Evolutionary conservation across 2,329 filamentous ascomycete genomes (phyloP), one percentile per base, ranked within the genome.

Genomic region (Cercospora sp.): DNA sequence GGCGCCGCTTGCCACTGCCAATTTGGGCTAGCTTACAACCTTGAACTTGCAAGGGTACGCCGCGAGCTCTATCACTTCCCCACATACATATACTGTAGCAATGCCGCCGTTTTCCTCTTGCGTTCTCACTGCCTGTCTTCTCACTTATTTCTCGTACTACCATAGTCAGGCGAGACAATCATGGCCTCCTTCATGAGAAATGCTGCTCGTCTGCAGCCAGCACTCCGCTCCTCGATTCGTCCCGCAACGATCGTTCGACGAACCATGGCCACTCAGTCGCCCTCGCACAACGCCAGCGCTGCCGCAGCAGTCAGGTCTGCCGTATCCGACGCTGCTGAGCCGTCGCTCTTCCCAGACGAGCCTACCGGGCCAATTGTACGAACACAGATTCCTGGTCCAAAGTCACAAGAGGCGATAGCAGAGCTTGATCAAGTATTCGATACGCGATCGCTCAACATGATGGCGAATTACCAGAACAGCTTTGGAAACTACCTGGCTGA

Each of bases 381-480:
- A 70, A 89, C 86, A 2, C 76, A 81, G 45, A 91, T 96, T 66
- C 93, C 93, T 0, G 93, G 93, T 0, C 92, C 92, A 42, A 86
- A 89, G 82, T 89, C 89, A 79, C 85, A 89, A 82, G 86, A 88
- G 74, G 86, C 87, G 61, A 88, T 91, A 71, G 83, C 88, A 70
- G 87, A 92, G 78, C 86, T 96, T 70, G 83, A 91, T 80, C 83
- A 89, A 77, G 91, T 96, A 68, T 96, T 95, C 77, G 93, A 96
- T 79, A 94, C 91, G 5, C 87, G 93, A 69, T 93, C 90, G 81
- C 82, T 94, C 82, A 96, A 95, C 84, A 91, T 93, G 88, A 83
- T 94, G 75, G 86, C 86, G 69, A 90, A 94, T 80, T 94, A 92
- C 81, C 84, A 85, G 72, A 87, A 89, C 81, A 91, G 89, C 74